Evolutionary conservation across 306 rosid genomes (phyloP).

Genomic region (Macrotyloma uniflorum): DNA sequence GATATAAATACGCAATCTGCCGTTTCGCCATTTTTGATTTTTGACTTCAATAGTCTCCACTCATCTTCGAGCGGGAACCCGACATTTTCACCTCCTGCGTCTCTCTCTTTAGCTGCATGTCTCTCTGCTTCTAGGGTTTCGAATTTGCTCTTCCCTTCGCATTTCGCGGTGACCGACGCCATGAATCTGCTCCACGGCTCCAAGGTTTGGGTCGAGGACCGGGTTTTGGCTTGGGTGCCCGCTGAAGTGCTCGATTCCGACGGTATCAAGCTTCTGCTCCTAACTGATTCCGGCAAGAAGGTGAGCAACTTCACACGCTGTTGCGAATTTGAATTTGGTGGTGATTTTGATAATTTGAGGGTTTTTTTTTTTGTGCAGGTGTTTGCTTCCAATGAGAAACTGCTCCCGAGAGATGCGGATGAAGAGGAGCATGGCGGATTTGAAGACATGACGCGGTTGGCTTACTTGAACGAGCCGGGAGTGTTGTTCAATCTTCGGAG

Average conservation of each 20-base stretch:
- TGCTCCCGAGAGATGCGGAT: slow-evolving; percentile 82
- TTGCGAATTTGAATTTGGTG: not conserved
- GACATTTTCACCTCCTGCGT: slow-evolving; percentile 29
- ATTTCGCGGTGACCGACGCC: slow-evolving; percentile 25
- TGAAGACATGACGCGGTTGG: slow-evolving; percentile 90
- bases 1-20: slow-evolving; percentile 25
- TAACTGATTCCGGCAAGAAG: slow-evolving; percentile 73
- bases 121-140: slow-evolving; percentile 58
- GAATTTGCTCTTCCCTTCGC: not conserved
- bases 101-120: slow-evolving; percentile 21
- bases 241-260: slow-evolving; percentile 69
- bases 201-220: slow-evolving; percentile 87
- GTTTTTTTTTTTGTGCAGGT: slow-evolving; percentile 48
- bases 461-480: slow-evolving; percentile 95
- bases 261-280: slow-evolving; percentile 52
- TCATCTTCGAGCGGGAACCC: slow-evolving; percentile 85
- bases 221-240: slow-evolving; percentile 68
- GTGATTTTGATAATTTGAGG: not conserved
- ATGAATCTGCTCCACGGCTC: slow-evolving; percentile 82
- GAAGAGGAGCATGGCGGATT: slow-evolving; percentile 97
- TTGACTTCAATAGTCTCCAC: slow-evolving; percentile 37
- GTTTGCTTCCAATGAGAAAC: slow-evolving; percentile 54
- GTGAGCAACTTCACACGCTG: slow-evolving; percentile 39
- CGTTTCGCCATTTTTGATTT: slow-evolving; percentile 49
- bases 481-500: slow-evolving; percentile 89